Evolutionary conservation across 2,329 filamentous ascomycete species (phyloP), one percentile per base, ranked within the genome.

Genomic region (Leptographium flavum): DNA sequence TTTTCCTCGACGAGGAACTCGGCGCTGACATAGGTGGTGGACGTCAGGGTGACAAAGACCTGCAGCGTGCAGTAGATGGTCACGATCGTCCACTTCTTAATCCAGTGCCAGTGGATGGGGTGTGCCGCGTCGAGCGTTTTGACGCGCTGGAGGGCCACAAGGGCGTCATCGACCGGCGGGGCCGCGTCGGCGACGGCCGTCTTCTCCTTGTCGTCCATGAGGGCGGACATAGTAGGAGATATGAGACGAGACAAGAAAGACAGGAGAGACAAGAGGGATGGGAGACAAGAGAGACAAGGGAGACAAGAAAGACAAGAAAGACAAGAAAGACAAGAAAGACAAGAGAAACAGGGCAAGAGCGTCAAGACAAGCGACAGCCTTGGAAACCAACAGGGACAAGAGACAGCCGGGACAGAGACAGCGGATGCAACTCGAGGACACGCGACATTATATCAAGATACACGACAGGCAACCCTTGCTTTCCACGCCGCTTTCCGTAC

Each of bases 1-100:
- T 43, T 43, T 10, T 39, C 45, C 41, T 40, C 19, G 33, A 47
- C 41, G 22, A 47, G 45, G 19, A 40, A 47, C 45, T 47, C 45
- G 36, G 45, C 45, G 45, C 45, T 47, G 35, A 47, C 45, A 19
- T 43, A 47, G 11, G 39, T 35, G 19, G 45, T 47, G 11, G 45
- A 47, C 17, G 45, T 47, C 14, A 47, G n/a, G 14, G 45, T 47
- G 11, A 47, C 45, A 31, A 47, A 47, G 5, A 47, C 19, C 31
- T 47, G 36, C 41, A 47, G 45, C 30, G 27, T 10, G 37, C 45
- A 47, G 41, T 47, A 47, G n/a, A 47, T n/a, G 17, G 36, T 31
- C 19, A 30, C 19, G 21, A 47, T 47, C 15, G 25, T 14, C 45
- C 45, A 47, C 10, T 47, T 47, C 41, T 44, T 47, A 9, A 23